Conservation (phyloP, 1,284 basidiomycete genomes). For the Malassezia sympodialis region DNA sequence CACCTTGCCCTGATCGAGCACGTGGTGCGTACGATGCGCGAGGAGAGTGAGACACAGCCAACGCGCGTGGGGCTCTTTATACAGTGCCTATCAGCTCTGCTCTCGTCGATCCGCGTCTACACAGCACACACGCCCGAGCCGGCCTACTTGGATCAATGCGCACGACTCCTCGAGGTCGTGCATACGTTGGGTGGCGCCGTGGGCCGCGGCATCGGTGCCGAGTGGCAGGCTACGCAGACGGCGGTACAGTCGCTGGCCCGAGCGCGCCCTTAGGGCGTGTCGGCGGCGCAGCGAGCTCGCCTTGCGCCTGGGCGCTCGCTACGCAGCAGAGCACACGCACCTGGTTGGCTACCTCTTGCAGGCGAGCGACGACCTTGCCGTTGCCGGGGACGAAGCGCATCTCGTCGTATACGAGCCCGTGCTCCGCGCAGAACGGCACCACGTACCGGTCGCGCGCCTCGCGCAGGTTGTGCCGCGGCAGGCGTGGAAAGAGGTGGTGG, state of each 20-base stretch:
- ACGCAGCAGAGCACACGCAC: constrained; percentile 58
- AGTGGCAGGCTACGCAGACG: constrained; percentile 3
- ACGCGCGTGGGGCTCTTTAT: constrained; percentile 4
- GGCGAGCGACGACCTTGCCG: constrained; percentile 62
- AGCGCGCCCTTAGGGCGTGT: neutral
- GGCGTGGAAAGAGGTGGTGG: constrained; percentile 88
- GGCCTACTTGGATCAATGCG: neutral
- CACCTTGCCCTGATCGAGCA: neutral
- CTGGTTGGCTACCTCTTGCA: constrained; percentile 71
- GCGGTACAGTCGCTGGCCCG: neutral
- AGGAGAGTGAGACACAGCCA: neutral
- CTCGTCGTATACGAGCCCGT: constrained; percentile 63
- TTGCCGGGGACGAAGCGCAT: constrained; percentile 81
- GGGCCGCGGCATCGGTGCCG: neutral
- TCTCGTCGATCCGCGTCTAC: constrained; percentile 18
- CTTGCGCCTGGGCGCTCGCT: constrained; percentile 52
- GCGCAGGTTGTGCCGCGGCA: constrained; percentile 84
- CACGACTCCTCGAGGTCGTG: neutral
- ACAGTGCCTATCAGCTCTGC: constrained; percentile 19
- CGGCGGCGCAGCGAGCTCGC: constrained; percentile 29
- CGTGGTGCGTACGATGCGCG: neutral
- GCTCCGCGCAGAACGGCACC: constrained; percentile 61
- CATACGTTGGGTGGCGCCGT: neutral
- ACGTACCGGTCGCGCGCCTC: constrained; percentile 65
- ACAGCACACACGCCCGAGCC: neutral